Percentiles rank a stretch among this genome's conserved stretches.
phyloP scores from a whole-genome alignment of 2,329 filamentous ascomycete species.

The Hypocrella siamensis region DNA sequence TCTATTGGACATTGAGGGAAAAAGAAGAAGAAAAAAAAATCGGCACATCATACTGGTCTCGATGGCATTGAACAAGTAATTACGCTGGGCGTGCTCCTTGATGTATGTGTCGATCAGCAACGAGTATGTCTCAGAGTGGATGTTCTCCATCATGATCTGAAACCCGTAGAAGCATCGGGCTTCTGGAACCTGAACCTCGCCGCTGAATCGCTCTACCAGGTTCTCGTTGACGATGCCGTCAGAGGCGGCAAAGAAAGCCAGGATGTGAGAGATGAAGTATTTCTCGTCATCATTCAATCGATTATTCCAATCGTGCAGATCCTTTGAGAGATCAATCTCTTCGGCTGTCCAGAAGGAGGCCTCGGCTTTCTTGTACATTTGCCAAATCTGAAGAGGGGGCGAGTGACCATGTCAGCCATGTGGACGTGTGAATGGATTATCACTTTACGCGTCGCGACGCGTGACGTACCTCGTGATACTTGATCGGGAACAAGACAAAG shows the following conservation, averaged over 20 bases:
- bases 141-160: constrained; percentile 99
- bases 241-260: constrained; percentile 97
- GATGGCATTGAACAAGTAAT: constrained; percentile 94
- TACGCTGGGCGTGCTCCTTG: constrained; percentile 88
- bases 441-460: constrained; percentile 55
- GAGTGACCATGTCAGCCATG: neutral
- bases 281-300: constrained; percentile 90
- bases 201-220: constrained; percentile 92
- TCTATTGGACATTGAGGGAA: neutral
- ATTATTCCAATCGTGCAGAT: constrained; percentile 99
- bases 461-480: constrained; percentile 89
- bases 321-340: constrained; percentile 98
- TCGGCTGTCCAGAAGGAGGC: constrained; percentile 99
- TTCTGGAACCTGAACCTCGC: constrained; percentile 92
- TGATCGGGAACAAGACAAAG: constrained; percentile 97
- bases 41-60: constrained; percentile 61
- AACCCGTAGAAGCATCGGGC: constrained; percentile 99
- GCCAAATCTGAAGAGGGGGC: constrained; percentile 61
- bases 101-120: constrained; percentile 98
- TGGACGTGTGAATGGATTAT: constrained; percentile 2
- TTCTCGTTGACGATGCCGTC: constrained; percentile 99
- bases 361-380: constrained; percentile 99
- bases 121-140: constrained; percentile 98
- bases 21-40: too few relatives aligned
- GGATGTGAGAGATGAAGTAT: constrained; percentile 96